phyloP scores from a whole-genome alignment of 192 early-diverging fungal species.

The Backusella sp. region DNA sequence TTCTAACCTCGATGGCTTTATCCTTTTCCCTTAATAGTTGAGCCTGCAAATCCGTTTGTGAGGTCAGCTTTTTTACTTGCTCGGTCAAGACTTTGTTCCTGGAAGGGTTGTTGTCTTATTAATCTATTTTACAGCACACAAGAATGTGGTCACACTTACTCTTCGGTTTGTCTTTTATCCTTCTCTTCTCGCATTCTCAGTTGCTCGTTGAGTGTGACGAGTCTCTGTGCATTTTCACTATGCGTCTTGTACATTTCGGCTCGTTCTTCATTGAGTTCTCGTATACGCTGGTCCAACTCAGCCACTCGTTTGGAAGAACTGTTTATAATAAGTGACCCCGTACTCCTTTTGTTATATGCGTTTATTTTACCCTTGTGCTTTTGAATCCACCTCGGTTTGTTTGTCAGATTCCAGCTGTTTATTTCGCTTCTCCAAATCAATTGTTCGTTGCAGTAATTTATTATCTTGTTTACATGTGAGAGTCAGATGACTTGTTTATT shows the following conservation, averaged over 20 bases:
- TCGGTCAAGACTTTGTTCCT: conserved; percentile 43
- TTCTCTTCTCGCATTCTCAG: conserved; percentile 59
- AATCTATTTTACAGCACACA: too few species aligned
- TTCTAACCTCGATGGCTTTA: conserved; percentile 75
- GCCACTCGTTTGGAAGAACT: not conserved
- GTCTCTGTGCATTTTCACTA: conserved; percentile 85
- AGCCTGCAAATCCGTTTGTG: conserved; percentile 37
- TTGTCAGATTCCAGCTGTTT: not conserved
- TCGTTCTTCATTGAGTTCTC: conserved; percentile 81
- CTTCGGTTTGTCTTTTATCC: conserved; percentile 55
- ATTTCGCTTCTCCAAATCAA: conserved; percentile 14
- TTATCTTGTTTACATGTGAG: not conserved
- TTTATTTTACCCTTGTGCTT: not conserved
- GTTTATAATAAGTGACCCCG: not conserved
- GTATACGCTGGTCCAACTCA: conserved; percentile 75
- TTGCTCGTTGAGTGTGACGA: conserved; percentile 84
- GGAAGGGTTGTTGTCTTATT: not conserved
- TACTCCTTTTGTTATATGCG: not conserved
- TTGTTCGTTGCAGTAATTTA: conserved; percentile 10
- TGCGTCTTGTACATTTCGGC: conserved; percentile 88
- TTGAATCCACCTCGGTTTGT: not conserved
- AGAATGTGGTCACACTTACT: conserved; percentile 47
- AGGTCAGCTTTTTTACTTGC: conserved; percentile 20
- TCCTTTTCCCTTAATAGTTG: conserved; percentile 83
- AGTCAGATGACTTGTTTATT: not conserved